Evolutionary conservation across 2,329 filamentous ascomycete genomes (phyloP), one percentile per base, ranked within the genome.

Genomic region (Talaromyces verruculosus): DNA sequence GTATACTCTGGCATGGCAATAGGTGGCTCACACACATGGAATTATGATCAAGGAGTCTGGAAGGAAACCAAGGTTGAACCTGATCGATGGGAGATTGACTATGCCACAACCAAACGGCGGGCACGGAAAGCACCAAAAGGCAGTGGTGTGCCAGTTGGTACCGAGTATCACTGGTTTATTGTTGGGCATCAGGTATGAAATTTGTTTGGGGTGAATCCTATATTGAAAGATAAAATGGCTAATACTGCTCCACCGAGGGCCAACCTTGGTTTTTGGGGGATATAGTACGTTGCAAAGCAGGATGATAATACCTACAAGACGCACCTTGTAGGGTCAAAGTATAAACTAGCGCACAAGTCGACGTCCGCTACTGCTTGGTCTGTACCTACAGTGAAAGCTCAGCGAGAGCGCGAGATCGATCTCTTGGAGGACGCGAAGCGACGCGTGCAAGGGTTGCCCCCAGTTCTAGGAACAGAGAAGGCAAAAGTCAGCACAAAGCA

Each of bases 281-380:
- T 25, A 37, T 45, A 77, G 75, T 71, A 74, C 68, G 76, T 78
- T 35, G 71, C 71, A 60, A 78, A 78, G 62, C 55, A 74, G 45
- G 76, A 78, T 64, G 75, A 75, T 17, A 78, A 78, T 51, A 76
- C 75, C 1, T 78, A 78, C 63, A 73, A 76, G 64, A 77, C 76
- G 10, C 71, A 72, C 60, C 67, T 77, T 11, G 70, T 69, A 10
- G 76, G 75, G 1, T 74, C 74, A 5, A 77, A 77, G 64, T 77
- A 77, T 63, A 78, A 77, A 65, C 68, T 78, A 58, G 75, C 75
- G 35, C 75, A 78, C 60, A 77, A 75, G 60, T 70, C 69, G 1
- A 71, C 69, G 5, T 65, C 69, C 7, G 70, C 72, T 8, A 70
- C 69, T n/a, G 71, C 73, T 4, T 78, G 75, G 76, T 77, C 75